Evolutionary conservation across 2,329 filamentous ascomycete genomes (phyloP).

Genomic region (Aspergillus tubingensis): DNA sequence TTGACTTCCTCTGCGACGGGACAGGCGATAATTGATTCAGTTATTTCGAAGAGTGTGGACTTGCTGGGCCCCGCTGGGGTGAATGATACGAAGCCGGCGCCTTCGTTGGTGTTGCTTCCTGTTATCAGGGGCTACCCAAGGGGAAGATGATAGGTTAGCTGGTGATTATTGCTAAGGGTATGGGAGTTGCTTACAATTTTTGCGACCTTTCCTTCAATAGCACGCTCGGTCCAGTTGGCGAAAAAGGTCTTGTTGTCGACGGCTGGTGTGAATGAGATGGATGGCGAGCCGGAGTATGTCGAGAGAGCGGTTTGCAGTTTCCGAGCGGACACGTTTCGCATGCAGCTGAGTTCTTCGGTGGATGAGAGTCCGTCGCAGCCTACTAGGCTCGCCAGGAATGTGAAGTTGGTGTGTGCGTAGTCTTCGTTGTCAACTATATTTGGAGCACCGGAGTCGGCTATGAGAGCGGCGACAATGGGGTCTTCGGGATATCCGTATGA

Average conservation of each 20-base stretch:
- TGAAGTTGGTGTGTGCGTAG: conserved; percentile 1
- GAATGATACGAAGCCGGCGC: conserved; percentile 9
- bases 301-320: neutral
- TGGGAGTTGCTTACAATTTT: neutral
- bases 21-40: conserved; percentile 3
- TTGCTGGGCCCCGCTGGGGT: neutral
- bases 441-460: neutral
- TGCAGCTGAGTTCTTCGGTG: neutral
- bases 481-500: conserved; percentile 8
- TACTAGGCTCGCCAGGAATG: neutral
- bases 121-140: neutral
- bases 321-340: neutral
- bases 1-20: conserved; percentile 3
- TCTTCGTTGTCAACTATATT: neutral
- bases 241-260: conserved; percentile 9
- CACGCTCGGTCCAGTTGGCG: conserved; percentile 1
- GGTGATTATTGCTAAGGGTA: neutral
- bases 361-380: neutral
- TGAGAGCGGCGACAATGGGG: conserved; percentile 1
- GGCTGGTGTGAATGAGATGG: conserved; percentile 4
- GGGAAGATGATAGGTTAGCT: neutral
- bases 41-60: neutral
- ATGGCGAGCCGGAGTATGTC: neutral
- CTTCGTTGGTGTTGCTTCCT: conserved; percentile 12
- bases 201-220: neutral